Evolutionary conservation across 2,329 filamentous ascomycete genomes (phyloP).

Genomic region (Bretziella fagacearum): DNA sequence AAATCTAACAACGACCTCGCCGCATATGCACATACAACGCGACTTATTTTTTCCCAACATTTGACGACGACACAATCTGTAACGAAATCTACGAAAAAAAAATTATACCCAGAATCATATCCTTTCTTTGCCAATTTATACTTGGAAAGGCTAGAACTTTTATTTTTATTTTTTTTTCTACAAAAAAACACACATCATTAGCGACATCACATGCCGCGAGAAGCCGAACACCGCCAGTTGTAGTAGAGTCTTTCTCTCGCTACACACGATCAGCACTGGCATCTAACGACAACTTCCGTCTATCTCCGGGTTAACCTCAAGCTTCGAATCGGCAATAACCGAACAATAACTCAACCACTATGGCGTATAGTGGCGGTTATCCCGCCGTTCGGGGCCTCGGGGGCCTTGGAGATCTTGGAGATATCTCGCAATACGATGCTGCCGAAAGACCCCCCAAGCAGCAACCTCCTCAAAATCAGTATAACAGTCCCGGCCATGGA

Average conservation of each 20-base stretch:
- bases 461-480: too few species aligned
- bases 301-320: too few species aligned
- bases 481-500: too few species aligned
- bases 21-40: neutral
- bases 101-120: too few species aligned
- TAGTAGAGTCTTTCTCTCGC: too few species aligned
- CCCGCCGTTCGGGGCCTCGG: conserved; percentile 7
- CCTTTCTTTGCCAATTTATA: too few species aligned
- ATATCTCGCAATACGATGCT: conserved; percentile 2
- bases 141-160: too few species aligned
- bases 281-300: neutral
- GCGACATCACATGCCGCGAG: too few species aligned
- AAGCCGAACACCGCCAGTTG: too few species aligned
- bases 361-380: conserved; percentile 12
- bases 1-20: neutral
- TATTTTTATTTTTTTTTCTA: neutral
- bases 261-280: too few species aligned
- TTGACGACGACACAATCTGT: neutral
- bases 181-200: too few species aligned
- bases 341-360: neutral
- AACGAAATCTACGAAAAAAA: neutral
- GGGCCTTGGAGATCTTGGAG: conserved; percentile 2
- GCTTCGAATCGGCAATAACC: too few species aligned
- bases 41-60: neutral
- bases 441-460: neutral